A percentile compares a stretch with the other conserved stretches of the same genome.
Conservation (phyloP, 345 rosid genomes). For the Turnera subulata region DNA sequence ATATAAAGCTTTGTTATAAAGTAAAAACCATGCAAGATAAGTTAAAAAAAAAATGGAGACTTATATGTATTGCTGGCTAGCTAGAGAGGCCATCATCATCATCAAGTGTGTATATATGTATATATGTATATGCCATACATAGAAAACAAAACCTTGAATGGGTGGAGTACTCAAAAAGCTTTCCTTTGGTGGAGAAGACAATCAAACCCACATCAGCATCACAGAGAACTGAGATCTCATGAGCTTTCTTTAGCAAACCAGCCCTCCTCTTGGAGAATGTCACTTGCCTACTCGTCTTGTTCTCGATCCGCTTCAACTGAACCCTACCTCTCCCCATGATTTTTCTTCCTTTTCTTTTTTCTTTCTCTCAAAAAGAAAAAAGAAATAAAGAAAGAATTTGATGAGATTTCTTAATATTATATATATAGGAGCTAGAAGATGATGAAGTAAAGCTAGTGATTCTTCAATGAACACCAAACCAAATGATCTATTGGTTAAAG, state of each 20-base stretch:
- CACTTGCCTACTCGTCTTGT: conserved; percentile 87
- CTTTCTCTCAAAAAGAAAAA: neutral
- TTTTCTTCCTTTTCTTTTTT: neutral
- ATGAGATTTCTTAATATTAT: neutral
- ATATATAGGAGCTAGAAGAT: too few species aligned
- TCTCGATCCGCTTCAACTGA: conserved; percentile 84
- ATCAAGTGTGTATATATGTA: too few species aligned
- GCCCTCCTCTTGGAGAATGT: conserved; percentile 81
- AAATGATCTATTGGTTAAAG: neutral
- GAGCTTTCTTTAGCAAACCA: conserved; percentile 79
- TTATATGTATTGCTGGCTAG: too few species aligned
- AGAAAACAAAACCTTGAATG: conserved; percentile 47
- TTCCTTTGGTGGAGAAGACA: conserved; percentile 80
- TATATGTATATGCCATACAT: too few species aligned
- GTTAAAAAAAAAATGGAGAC: too few species aligned
- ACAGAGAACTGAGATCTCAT: conserved; percentile 83
- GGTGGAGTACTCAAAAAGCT: conserved; percentile 72
- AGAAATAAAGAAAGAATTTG: neutral
- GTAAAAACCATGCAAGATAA: too few species aligned
- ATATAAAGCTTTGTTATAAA: too few species aligned
- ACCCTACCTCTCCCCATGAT: conserved; percentile 92
- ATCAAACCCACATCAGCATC: conserved; percentile 79
- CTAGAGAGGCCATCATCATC: too few species aligned
- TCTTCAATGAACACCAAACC: too few species aligned
- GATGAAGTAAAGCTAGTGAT: too few species aligned